Conservation (phyloP, 1,139 yeast species). For the Yamadazyma diospyri region DNA sequence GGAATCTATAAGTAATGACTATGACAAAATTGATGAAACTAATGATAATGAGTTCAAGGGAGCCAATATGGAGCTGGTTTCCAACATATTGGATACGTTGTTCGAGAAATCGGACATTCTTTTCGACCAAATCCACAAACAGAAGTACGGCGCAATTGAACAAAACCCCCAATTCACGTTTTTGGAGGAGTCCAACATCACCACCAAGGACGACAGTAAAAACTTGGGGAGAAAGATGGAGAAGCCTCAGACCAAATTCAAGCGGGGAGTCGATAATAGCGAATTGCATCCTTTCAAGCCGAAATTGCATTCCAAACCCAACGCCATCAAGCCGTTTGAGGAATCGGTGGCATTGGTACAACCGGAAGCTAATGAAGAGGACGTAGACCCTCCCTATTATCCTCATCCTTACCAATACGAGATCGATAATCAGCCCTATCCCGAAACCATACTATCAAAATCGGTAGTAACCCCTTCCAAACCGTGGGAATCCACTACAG, state of each 20-base stretch:
- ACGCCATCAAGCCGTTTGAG: slow-evolving; percentile 55
- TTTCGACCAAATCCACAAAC: slow-evolving; percentile 38
- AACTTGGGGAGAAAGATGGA: slow-evolving; percentile 44
- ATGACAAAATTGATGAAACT: slow-evolving; percentile 26
- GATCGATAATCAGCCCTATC: slow-evolving; percentile 69
- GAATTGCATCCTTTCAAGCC: slow-evolving; percentile 78
- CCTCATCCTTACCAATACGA: slow-evolving; percentile 82
- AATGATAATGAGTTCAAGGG: slow-evolving; percentile 31
- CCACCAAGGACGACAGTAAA: slow-evolving; percentile 22
- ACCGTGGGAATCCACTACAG: slow-evolving; percentile 63
- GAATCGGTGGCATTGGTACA: slow-evolving; percentile 41
- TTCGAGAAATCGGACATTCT: slow-evolving; percentile 72
- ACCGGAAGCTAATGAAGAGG: slow-evolving; percentile 20
- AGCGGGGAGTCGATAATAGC: slow-evolving; percentile 59
- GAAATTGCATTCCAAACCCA: slow-evolving; percentile 64
- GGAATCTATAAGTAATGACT: slow-evolving; percentile 26
- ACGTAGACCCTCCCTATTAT: slow-evolving; percentile 55
- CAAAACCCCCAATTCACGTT: slow-evolving; percentile 28
- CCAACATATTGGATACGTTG: slow-evolving; percentile 62
- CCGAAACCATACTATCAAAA: slow-evolving; percentile 47
- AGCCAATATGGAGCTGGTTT: slow-evolving; percentile 58
- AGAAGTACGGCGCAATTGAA: slow-evolving; percentile 14
- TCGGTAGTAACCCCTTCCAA: slow-evolving; percentile 52
- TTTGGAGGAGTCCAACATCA: slow-evolving; percentile 41
- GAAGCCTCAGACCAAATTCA: slow-evolving; percentile 74